Evolutionary conservation across 2,329 filamentous ascomycete genomes (phyloP), one percentile per base, ranked within the genome.

Genomic region (Diaporthe humulicola): DNA sequence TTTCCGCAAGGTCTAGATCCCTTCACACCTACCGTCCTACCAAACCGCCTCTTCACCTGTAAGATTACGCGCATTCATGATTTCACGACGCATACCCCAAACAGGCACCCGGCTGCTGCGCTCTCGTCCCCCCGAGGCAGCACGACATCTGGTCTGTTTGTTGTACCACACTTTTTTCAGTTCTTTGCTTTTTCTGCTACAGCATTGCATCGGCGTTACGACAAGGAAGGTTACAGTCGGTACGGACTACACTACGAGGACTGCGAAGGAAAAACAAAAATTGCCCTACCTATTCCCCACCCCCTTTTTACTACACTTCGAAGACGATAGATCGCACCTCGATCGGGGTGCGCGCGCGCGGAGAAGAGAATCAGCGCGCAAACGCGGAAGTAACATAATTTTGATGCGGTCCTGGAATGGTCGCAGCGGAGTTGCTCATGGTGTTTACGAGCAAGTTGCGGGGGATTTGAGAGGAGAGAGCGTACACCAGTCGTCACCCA

Each of bases 1-100:
- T 83, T 90, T 90, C 85, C 88, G 89, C 80, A 90, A 90, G 83
- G 86, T 90, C 78, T 90, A 87, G 81, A 69, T 77, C 6, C 17
- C 40, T 19, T 17, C 19, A 33, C 38, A 38, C 45, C 38, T 66
- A 30, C 40, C 42, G 19, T 30, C 67, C 60, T 33, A 36, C 52
- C 40, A 22, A 69, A 73, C 74, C 73, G 48, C 74, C 48, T 66
- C 48, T 36, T 48, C 56, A 36, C 9, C 48, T 76, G 75, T 76
- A 76, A 76, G 73, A 80, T 74, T 76, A 77, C 75, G 73, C 77
- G 79, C 50, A 82, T 78, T 86, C 82, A 88, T 82, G 86, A 87
- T 87, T 85, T 84, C 84, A 88, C 81, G 86, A 87, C 82, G 71
- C 74, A 74, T 76, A 71, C 76, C 73, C 73, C 73, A 70, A 58